Conservation (phyloP, 805 yeast species). For the Metschnikowia bowlesiae region DNA sequence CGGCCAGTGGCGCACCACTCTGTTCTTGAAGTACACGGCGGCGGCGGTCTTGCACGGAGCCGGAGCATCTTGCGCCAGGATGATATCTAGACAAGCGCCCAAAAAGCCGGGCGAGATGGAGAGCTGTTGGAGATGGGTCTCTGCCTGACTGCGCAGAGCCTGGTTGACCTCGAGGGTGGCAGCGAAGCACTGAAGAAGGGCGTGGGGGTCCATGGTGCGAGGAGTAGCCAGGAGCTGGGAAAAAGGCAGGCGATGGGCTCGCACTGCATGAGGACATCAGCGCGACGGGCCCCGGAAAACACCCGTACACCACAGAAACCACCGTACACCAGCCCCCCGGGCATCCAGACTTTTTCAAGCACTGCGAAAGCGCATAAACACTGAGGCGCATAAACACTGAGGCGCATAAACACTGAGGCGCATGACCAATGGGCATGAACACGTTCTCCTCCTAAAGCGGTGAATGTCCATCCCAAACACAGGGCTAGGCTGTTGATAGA, state of each 20-base stretch:
- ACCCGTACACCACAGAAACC: too few species aligned
- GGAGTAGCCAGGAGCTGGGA: neutral
- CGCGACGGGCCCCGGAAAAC: too few species aligned
- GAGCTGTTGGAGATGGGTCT: conserved; percentile 55
- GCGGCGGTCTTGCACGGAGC: conserved; percentile 60
- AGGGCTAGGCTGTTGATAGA: too few species aligned
- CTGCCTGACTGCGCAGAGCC: conserved; percentile 61
- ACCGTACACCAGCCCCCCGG: too few species aligned
- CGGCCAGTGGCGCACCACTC: conserved; percentile 61
- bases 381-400: too few species aligned
- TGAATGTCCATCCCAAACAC: too few species aligned
- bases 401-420: too few species aligned
- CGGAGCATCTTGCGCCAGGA: conserved; percentile 42
- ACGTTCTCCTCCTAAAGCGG: too few species aligned
- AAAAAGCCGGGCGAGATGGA: conserved; percentile 66
- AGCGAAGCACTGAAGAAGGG: conserved; percentile 69
- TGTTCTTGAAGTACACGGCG: conserved; percentile 79
- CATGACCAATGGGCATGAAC: too few species aligned
- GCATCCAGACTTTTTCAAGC: too few species aligned
- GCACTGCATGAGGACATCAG: neutral
- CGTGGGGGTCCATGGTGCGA: conserved; percentile 61
- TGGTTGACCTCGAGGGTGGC: conserved; percentile 73
- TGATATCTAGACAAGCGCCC: conserved; percentile 76
- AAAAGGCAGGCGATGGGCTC: neutral
- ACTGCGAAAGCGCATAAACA: too few species aligned